Conservation (phyloP, 2,329 filamentous ascomycete genomes). For the Neophaeococcomyces aloes region DNA sequence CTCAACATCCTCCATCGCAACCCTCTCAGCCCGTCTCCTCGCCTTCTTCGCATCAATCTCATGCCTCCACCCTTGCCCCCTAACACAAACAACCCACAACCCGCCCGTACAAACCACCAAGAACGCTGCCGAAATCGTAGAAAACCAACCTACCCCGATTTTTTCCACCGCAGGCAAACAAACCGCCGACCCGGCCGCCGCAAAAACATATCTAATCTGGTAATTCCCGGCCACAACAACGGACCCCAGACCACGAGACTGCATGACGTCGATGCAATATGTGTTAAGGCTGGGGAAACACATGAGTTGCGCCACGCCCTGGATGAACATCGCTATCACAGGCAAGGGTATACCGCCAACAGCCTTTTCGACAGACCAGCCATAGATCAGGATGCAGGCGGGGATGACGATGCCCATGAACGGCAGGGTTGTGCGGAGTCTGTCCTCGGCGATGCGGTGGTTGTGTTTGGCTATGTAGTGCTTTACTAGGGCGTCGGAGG, state of each 20-base stretch:
- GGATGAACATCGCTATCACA: constrained; percentile 62
- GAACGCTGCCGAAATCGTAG: constrained; percentile 55
- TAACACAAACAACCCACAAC: constrained; percentile 41
- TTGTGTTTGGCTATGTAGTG: constrained; percentile 53
- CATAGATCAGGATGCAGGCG: constrained; percentile 56
- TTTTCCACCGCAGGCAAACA: constrained; percentile 63
- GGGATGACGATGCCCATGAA: constrained; percentile 51
- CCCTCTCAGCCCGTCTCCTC: constrained; percentile 24
- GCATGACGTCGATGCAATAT: constrained; percentile 76
- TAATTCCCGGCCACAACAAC: constrained; percentile 77
- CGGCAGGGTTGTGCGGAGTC: constrained; percentile 49
- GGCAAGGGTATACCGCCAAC: constrained; percentile 49
- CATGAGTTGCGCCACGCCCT: constrained; percentile 64
- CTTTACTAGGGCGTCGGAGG: constrained; percentile 57
- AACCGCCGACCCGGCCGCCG: constrained; percentile 57
- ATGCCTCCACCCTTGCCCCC: constrained; percentile 44
- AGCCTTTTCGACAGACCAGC: constrained; percentile 50
- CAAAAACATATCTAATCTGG: constrained; percentile 65
- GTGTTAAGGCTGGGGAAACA: constrained; percentile 68
- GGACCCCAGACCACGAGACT: constrained; percentile 45
- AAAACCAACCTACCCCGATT: constrained; percentile 75
- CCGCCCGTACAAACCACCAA: constrained; percentile 38
- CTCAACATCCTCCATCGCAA: constrained; percentile 13
- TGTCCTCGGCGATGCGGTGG: constrained; percentile 56
- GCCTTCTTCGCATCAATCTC: constrained; percentile 40